A percentile compares a stretch with the other conserved stretches of the same genome.
These are phyloP conservation scores for Prunus davidiana DNA, from an alignment of 306 rosid genomes.

Conservation along the genomic window DNA sequence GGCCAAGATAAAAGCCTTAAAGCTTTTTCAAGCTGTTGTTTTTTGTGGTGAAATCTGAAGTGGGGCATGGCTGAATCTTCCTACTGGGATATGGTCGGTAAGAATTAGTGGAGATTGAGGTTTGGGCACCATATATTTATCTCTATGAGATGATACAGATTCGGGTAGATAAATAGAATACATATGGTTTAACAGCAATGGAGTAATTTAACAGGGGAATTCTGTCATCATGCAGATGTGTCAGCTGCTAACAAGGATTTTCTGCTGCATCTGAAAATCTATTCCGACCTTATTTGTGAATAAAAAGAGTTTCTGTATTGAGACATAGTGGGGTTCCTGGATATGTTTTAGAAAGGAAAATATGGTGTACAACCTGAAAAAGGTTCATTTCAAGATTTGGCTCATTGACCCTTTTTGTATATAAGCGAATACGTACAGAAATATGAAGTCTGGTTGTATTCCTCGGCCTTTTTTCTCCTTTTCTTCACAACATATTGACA, in stretches of 20 bases:
- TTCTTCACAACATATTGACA: not conserved
- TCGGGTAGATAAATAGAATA: not conserved
- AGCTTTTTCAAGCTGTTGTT: not conserved
- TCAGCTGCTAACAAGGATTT: not conserved
- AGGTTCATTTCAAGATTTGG: slow-evolving; percentile 26
- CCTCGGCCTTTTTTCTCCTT: not conserved
- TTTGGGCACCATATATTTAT: not conserved
- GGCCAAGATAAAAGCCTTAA: not conserved
- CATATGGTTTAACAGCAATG: not conserved
- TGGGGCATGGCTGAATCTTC: slow-evolving; percentile 2
- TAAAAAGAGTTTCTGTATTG: slow-evolving; percentile 28
- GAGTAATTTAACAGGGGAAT: slow-evolving; percentile 8
- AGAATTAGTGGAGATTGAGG: slow-evolving; percentile 3
- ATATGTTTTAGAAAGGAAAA: slow-evolving; percentile 36
- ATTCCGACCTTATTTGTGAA: slow-evolving; percentile 14
- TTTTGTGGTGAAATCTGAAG: slow-evolving; percentile 1
- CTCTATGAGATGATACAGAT: not conserved
- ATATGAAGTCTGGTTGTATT: not conserved
- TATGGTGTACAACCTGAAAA: slow-evolving; percentile 46
- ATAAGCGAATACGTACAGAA: slow-evolving; percentile 6
- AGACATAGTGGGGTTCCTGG: slow-evolving; percentile 36
- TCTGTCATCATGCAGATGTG: slow-evolving; percentile 1
- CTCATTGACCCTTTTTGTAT: slow-evolving; percentile 41
- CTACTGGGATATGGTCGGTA: slow-evolving; percentile 3
- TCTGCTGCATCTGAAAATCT: not conserved